Evolutionary conservation across 2,329 filamentous ascomycete genomes (phyloP).

Genomic region (Stylonectria norvegica): DNA sequence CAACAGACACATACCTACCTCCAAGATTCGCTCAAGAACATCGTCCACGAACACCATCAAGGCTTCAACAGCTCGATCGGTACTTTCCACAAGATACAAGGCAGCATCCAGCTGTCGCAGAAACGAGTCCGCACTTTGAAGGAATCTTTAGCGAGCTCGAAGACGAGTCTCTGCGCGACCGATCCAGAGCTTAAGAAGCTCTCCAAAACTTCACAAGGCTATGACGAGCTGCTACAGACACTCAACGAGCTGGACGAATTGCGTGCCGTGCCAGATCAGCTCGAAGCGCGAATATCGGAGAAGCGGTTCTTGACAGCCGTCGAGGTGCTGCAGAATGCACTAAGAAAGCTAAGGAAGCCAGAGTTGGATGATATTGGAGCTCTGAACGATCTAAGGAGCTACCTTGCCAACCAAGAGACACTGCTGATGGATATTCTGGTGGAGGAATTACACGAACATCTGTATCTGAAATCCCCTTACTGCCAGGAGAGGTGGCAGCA

Average conservation of each 20-base stretch:
- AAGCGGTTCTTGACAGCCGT: conserved; percentile 93
- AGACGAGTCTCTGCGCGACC: conserved; percentile 75
- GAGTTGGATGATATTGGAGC: conserved; percentile 91
- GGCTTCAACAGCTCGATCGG: conserved; percentile 99
- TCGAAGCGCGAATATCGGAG: conserved; percentile 92
- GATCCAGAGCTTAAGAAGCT: conserved; percentile 90
- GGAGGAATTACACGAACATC: conserved; percentile 95
- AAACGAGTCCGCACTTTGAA: conserved; percentile 78
- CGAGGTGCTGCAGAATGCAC: conserved; percentile 82
- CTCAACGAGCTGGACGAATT: conserved; percentile 84
- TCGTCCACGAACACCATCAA: conserved; percentile 98
- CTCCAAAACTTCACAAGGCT: conserved; percentile 81
- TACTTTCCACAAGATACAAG: conserved; percentile 97
- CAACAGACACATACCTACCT: conserved; percentile 79
- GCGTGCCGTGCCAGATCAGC: conserved; percentile 81
- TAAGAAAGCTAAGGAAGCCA: conserved; percentile 78
- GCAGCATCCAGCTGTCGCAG: conserved; percentile 86
- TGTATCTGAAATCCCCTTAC: conserved; percentile 97
- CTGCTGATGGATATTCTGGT: conserved; percentile 89
- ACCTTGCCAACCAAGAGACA: conserved; percentile 89
- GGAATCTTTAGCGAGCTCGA: conserved; percentile 76
- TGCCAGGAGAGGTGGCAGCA: conserved; percentile 94
- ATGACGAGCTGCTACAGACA: conserved; percentile 83
- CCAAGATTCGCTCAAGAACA: conserved; percentile 88
- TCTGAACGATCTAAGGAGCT: conserved; percentile 77